Evolutionary conservation across 768 basidiomycete genomes (phyloP), one percentile per base, ranked within the genome.

Genomic region (Boletus edulis): DNA sequence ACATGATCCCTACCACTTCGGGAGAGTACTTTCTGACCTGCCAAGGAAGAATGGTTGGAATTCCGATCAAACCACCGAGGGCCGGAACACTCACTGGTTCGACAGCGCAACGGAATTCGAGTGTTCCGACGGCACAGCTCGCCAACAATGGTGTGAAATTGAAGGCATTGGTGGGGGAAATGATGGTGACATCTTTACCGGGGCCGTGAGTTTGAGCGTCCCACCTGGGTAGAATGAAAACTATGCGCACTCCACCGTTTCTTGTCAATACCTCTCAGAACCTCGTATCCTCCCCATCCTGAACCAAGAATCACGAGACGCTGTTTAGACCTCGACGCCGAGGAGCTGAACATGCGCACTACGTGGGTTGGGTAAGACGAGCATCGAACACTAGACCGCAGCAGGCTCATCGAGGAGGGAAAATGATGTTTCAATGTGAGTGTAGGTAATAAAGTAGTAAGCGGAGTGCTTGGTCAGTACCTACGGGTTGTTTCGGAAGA

Each of bases 101-200:
- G 34, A 92, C 76, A 0, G 89, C 86, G 62, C 86, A 85, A 24
- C 91, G 76, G 65, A 87, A 91, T 60, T 93, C 91, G 45, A 95
- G 75, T 7, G 92, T 93, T 3, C 93, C 93, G 24, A 92, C 89
- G 4, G 89, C 81, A 54, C 87, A 77, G 40, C 75, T 68, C 0
- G 82, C 81, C 6, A 84, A 67, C 17, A 83, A 63, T 3, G 81
- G 81, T 37, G 75, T 72, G 32, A 71, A 76, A 43, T 74, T 74
- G 65, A 75, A 75, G 37, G 72, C 62, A 18, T 74, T 72, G 35
- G 76, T 85, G 0, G 89, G 86, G 6, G 87, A 87, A 24, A 90
- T 54, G 15, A 89, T 68, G 1, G 81, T 82, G 5, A 87, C 84
- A 61, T 88, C 86, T 89, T 58, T 0, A 22, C 14, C 39, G 31